phyloP scores from a whole-genome alignment of 108 stramenopile genomes.

The Schizochytrium sp. region DNA sequence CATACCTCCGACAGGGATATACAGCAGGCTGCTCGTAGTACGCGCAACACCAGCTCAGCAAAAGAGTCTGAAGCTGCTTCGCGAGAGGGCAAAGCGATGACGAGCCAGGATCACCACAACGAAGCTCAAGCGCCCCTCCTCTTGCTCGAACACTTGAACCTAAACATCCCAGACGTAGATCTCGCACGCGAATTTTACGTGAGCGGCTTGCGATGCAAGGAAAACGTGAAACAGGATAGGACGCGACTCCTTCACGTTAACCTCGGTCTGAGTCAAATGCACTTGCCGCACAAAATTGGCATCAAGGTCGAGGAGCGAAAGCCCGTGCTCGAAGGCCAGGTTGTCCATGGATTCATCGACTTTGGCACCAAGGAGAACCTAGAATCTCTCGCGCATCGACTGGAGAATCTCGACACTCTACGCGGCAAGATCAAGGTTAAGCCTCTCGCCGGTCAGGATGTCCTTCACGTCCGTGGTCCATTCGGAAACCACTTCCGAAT shows the following conservation, averaged over 20 bases:
- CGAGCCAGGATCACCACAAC: too few species aligned
- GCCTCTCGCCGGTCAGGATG: not conserved
- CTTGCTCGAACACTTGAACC: not conserved
- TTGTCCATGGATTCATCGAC: not conserved
- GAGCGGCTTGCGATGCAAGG: not conserved
- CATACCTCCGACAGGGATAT: too few species aligned
- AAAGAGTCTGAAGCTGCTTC: too few species aligned
- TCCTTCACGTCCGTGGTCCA: not conserved
- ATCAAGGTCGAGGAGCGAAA: not conserved
- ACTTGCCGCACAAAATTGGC: not conserved
- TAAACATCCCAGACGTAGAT: not conserved
- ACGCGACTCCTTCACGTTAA: not conserved
- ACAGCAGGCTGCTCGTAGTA: too few species aligned
- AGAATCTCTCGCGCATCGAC: not conserved
- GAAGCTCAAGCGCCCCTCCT: not conserved
- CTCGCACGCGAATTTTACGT: not conserved
- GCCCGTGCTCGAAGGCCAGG: not conserved
- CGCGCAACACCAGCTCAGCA: too few species aligned
- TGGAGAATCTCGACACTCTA: not conserved
- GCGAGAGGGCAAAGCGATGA: too few species aligned
- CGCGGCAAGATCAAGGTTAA: not conserved
- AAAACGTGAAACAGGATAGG: not conserved
- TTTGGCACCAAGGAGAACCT: not conserved
- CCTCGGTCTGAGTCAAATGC: not conserved
- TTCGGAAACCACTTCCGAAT: not conserved